These are phyloP conservation scores for Platanus orientalis DNA, from an alignment of 164 flowering plant genomes.

Conservation along the genomic window DNA sequence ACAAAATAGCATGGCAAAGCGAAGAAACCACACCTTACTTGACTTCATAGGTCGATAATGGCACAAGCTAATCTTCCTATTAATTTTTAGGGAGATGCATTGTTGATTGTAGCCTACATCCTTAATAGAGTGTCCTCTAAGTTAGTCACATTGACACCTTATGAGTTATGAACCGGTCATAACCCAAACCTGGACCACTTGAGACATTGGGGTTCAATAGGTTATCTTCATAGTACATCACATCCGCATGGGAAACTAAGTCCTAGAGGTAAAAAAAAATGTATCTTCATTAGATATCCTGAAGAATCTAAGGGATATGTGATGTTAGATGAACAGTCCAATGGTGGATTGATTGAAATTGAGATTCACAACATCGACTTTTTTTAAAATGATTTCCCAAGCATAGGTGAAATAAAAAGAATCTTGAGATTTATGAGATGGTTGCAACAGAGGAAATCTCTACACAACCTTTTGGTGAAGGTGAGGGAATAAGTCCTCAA, in stretches of 20 bases:
- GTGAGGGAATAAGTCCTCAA: no score
- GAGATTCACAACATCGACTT: not conserved
- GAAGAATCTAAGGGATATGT: not conserved
- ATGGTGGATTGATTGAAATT: not conserved
- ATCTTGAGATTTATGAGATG: not conserved
- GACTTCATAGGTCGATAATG: constrained; percentile 17
- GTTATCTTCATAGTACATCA: not conserved
- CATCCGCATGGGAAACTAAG: constrained; percentile 4
- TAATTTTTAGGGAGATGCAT: no score
- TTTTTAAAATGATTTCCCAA: not conserved
- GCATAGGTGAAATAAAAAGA: not conserved
- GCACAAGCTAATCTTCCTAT: no score
- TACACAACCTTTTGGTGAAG: no score
- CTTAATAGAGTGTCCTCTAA: no score
- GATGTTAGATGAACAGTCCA: no score
- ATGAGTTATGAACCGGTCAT: constrained; percentile 5
- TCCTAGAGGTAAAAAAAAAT: not conserved
- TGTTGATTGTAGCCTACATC: no score
- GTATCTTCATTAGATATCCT: constrained; percentile 1
- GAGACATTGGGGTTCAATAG: not conserved
- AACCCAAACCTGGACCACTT: not conserved
- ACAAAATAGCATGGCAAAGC: constrained; percentile 18
- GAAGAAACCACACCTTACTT: constrained; percentile 7
- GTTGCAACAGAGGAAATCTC: no score
- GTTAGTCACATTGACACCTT: constrained; percentile 3